Base-by-base conservation (phyloP, 768 basidiomycete species). In the Fomitopsis pulvina region DNA sequence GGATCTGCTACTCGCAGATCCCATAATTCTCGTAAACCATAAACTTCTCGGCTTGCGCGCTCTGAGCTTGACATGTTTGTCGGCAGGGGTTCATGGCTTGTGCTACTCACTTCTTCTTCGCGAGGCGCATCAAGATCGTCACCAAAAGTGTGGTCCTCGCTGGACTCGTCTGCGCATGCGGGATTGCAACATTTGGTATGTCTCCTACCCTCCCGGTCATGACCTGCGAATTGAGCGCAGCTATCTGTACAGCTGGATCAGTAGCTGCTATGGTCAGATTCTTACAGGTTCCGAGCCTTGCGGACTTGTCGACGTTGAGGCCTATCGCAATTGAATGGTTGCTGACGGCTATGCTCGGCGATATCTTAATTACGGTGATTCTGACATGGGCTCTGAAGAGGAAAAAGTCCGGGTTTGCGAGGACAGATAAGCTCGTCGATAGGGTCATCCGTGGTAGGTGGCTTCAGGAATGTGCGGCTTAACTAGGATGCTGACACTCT, bases 81-180 rank as follows among this genome's bases (percentile, higher is more conserved):
- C 28, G 5, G 4, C 34, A 46, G 45, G 45, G 45, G 11, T 9
- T 34, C 9, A 32, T 46, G 32, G 27, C 25, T 2, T 46, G 45
- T n/a, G 28, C 45, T 4, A 37, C n/a, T 21, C 45, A 46, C 11
- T 37, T 46, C 32, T 46, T 46, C 24, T 46, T 46, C 20, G 45
- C 45, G 10, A 4, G 45, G 29, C 25, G 45, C n/a, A 25, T 46
- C 30, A 46, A 25, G 37, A 34, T 46, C 29, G 9, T 46, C 28
- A 46, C 30, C 6, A 11, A 21, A n/a, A 46, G 24, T 14, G 11
- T 20, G 3, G 32, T 20, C 18, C 30, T 46, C 4, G n/a, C 45
- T 3, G 20, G 7, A 3, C 10, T 34, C 4, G 24, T 46, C 10
- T 46, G 45, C 20, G 7, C 37, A 18, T 34, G 32, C 20, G 45